Evolutionary conservation across 176 grass and related monocot genomes (phyloP).

Genomic region (Oryza punctata): DNA sequence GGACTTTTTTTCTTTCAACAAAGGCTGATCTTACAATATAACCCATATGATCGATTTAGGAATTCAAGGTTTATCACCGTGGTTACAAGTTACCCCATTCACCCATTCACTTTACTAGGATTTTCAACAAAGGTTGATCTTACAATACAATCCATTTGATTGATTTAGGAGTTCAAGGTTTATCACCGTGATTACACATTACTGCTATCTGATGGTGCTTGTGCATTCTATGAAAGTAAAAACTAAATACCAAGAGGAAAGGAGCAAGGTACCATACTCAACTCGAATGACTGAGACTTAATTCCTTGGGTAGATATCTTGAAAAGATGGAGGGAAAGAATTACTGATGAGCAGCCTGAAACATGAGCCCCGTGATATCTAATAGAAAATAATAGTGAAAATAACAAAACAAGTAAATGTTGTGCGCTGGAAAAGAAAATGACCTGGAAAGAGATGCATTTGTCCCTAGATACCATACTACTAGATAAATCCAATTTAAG

Average conservation of each 20-base stretch:
- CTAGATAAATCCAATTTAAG: not conserved
- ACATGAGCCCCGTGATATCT: conserved; percentile 16
- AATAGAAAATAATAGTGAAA: not conserved
- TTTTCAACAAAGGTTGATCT: conserved; percentile 15
- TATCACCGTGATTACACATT: not conserved
- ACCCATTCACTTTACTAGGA: not conserved
- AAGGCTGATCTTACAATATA: too few species aligned
- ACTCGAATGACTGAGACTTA: conserved; percentile 8
- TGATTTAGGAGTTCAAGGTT: not conserved
- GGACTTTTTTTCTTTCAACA: too few species aligned
- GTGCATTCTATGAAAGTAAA: not conserved
- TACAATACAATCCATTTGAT: not conserved
- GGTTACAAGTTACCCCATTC: too few species aligned
- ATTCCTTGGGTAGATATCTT: not conserved
- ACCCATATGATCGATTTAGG: too few species aligned
- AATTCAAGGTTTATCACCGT: too few species aligned
- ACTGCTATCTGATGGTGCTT: not conserved
- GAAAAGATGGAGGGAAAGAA: not conserved
- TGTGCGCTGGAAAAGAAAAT: not conserved
- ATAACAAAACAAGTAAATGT: conserved; percentile 10
- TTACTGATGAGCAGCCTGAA: not conserved
- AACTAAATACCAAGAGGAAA: not conserved
- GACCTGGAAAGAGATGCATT: not conserved
- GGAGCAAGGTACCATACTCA: conserved; percentile 8
- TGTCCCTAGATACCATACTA: conserved; percentile 14